A percentile compares a stretch with the other conserved stretches of the same genome.
These are phyloP conservation scores for Polysphondylium violaceum DNA, from an alignment of 78 protist species.

Conservation along the genomic window DNA sequence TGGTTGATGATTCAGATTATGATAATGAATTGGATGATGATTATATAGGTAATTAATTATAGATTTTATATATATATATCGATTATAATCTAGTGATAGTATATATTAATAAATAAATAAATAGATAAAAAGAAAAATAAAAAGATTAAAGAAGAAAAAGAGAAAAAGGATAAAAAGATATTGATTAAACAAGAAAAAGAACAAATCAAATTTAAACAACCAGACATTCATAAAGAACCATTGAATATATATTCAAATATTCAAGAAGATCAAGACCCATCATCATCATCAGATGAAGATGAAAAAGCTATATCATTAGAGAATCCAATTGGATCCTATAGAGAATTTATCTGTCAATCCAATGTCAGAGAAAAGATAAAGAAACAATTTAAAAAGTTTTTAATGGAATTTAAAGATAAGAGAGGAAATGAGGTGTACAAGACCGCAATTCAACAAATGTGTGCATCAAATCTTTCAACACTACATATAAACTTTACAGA, in stretches of 20 bases:
- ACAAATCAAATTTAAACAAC: no score
- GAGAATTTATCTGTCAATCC: slow-evolving; percentile 77
- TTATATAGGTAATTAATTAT: background rate
- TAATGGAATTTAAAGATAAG: slow-evolving; percentile 6
- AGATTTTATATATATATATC: background rate
- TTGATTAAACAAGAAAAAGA: slow-evolving; percentile 14
- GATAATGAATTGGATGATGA: no score
- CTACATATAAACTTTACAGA: slow-evolving; percentile 84
- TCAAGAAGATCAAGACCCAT: slow-evolving; percentile 12
- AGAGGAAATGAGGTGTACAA: background rate
- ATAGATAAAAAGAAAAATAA: background rate
- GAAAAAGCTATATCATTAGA: slow-evolving; percentile 63
- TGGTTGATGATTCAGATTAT: slow-evolving; percentile 22
- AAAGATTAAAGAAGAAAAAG: background rate
- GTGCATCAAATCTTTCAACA: slow-evolving; percentile 35
- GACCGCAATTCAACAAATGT: slow-evolving; percentile 69
- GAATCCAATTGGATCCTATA: slow-evolving; percentile 76
- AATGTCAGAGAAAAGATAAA: slow-evolving; percentile 70
- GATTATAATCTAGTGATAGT: no score
- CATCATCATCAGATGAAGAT: slow-evolving; percentile 28
- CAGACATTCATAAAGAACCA: no score
- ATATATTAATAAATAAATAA: background rate
- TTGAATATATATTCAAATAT: no score
- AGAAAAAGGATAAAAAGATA: slow-evolving; percentile 6
- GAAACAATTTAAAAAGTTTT: slow-evolving; percentile 19